Evolutionary conservation across 2,329 filamentous ascomycete species (phyloP), one percentile per base, ranked within the genome.

Genomic region (Erysiphe neolycopersici): DNA sequence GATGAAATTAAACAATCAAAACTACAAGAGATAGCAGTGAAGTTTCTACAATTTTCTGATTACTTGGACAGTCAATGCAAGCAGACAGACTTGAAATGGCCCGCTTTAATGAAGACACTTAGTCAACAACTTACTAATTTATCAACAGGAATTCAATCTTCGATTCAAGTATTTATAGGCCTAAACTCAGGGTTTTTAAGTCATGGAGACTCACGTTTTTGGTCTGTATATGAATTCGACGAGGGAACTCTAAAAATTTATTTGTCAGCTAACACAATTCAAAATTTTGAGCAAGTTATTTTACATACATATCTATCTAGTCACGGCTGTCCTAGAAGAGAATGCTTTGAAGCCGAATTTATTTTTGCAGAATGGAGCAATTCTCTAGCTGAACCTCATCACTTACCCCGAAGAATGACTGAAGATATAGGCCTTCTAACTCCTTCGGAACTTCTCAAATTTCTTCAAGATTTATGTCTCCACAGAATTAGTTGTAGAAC

Each of bases 251-350:
- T 47, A 5, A 35, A 57, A 63, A n/a, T 66, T 30, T 51, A 59
- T 43, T 52, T 63, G 13, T 66, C 64, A 2, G 59, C 60, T 39
- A 62, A 62, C 31, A 59, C 58, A 1, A 5, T 17, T 22, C 56
- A 58, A n/a, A 62, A 63, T 38, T 47, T 64, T 8, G 53, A 56
- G 13, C 58, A 61, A 16, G 61, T 60, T 3, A 53, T 66, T 6
- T 47, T 66, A 14, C 64, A 66, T 46, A 64, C 63, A 2, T 66
- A 61, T 48, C 50, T 64, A 4, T 64, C 63, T 1, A 59, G 56
- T 33, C 59, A 58, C 40, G 61, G 59, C n/a, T 57, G 58, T 29
- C 50, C 59, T 31, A 58, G 62, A 6, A 53, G 59, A 46, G 52
- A 61, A 41, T 62, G 62, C 45, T 60, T 64, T 37, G 56, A 60